These are phyloP conservation scores for Davidsoniella eucalypti DNA, from an alignment of 2,329 filamentous ascomycete species.

Conservation along the genomic window DNA sequence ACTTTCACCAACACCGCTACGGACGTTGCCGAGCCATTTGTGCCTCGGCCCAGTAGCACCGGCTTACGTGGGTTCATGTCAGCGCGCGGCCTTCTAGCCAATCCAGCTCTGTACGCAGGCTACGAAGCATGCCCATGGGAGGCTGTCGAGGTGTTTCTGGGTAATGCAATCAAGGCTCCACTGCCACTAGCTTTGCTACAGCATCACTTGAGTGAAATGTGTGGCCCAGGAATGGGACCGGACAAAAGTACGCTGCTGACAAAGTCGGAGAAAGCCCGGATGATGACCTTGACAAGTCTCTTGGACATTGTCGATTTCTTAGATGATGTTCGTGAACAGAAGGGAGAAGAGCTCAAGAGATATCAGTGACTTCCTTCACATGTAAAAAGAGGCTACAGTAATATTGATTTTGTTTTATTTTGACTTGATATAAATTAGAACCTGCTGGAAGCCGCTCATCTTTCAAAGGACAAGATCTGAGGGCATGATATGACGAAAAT, in stretches of 20 bases:
- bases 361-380: too few species aligned
- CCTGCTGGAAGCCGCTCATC: too few species aligned
- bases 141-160: slow-evolving; percentile 46
- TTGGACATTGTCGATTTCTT: slow-evolving; percentile 44
- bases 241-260: slow-evolving; percentile 34
- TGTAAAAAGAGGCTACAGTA: neutral
- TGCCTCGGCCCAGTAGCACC: slow-evolving; percentile 25
- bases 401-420: too few species aligned
- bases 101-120: slow-evolving; percentile 49
- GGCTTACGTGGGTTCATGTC: slow-evolving; percentile 51
- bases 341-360: neutral
- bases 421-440: neutral
- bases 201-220: slow-evolving; percentile 55
- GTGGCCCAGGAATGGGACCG: slow-evolving; percentile 35
- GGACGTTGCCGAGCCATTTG: slow-evolving; percentile 15
- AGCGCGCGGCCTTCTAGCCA: slow-evolving; percentile 48
- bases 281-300: slow-evolving; percentile 35
- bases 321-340: slow-evolving; percentile 30
- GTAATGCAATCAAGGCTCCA: slow-evolving; percentile 36
- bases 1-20: slow-evolving; percentile 19
- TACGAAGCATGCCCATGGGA: slow-evolving; percentile 41
- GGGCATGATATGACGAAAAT: neutral
- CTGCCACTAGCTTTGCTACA: slow-evolving; percentile 46
- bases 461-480: too few species aligned
- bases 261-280: slow-evolving; percentile 36